A percentile compares a stretch with the other conserved stretches of the same genome.
These are phyloP conservation scores for Penicillium canescens DNA, from an alignment of 495 filamentous ascomycete species.

Conservation along the genomic window DNA sequence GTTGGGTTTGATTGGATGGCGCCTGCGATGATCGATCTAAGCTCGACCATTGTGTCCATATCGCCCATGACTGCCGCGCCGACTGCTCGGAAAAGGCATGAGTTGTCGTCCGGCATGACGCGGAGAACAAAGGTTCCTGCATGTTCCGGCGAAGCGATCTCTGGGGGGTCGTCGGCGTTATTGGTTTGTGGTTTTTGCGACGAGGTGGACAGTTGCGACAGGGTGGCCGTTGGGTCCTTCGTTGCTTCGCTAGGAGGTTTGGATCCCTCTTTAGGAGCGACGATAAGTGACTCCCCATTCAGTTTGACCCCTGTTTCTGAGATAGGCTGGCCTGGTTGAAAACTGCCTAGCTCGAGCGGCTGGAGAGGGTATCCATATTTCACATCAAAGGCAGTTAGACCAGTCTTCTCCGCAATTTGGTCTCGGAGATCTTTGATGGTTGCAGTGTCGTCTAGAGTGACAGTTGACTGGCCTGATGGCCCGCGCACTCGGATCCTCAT, in stretches of 20 bases:
- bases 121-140: constrained; percentile 73
- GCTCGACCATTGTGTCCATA: constrained; percentile 70
- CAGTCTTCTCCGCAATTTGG: constrained; percentile 57
- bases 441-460: constrained; percentile 65
- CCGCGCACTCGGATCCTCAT: constrained; percentile 68
- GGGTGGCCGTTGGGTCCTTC: constrained; percentile 7
- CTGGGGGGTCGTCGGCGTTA: constrained; percentile 60
- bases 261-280: constrained; percentile 49
- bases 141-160: constrained; percentile 62
- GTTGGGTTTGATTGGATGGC: constrained; percentile 72
- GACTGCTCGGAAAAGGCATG: constrained; percentile 90
- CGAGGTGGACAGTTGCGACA: constrained; percentile 18
- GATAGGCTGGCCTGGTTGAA: constrained; percentile 48
- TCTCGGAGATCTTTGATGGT: constrained; percentile 62
- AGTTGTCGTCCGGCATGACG: constrained; percentile 97
- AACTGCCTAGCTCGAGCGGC: constrained; percentile 58
- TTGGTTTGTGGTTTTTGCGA: constrained; percentile 16
- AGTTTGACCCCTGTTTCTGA: constrained; percentile 64
- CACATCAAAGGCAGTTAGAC: constrained; percentile 59
- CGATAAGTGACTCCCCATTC: constrained; percentile 80
- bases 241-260: not conserved
- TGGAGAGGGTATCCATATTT: constrained; percentile 85
- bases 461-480: constrained; percentile 59
- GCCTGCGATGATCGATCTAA: constrained; percentile 80
- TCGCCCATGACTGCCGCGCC: constrained; percentile 72